A percentile compares a stretch with the other conserved stretches of the same genome.
phyloP scores from a whole-genome alignment of 2,329 filamentous ascomycete genomes.

The Samsoniella hepiali region DNA sequence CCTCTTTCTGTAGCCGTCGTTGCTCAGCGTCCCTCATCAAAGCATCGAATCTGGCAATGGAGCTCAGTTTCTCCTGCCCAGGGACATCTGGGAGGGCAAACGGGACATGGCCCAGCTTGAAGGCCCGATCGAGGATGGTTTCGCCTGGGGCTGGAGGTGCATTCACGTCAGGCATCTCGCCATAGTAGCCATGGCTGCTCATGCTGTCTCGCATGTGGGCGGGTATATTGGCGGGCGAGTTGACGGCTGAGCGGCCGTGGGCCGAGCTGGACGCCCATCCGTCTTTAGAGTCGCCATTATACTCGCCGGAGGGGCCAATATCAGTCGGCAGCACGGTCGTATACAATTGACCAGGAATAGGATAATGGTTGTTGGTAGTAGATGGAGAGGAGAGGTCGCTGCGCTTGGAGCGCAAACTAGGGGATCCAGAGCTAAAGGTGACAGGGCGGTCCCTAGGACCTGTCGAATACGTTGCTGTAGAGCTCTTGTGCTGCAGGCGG shows the following conservation, averaged over 20 bases:
- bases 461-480: constrained; percentile 46
- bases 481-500: constrained; percentile 46
- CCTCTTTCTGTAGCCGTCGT: constrained; percentile 42
- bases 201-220: constrained; percentile 53
- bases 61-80: constrained; percentile 62
- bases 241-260: constrained; percentile 55
- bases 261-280: constrained; percentile 52
- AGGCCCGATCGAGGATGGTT: constrained; percentile 65
- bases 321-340: constrained; percentile 51
- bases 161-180: constrained; percentile 40
- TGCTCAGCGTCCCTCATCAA: constrained; percentile 61
- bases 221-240: constrained; percentile 54
- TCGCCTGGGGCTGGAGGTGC: constrained; percentile 56
- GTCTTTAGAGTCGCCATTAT: constrained; percentile 55
- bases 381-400: constrained; percentile 61
- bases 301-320: constrained; percentile 54
- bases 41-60: constrained; percentile 62
- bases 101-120: constrained; percentile 61
- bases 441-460: constrained; percentile 47
- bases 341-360: constrained; percentile 46
- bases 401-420: constrained; percentile 58
- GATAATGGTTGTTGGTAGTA: constrained; percentile 43
- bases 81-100: constrained; percentile 53
- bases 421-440: constrained; percentile 55
- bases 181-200: constrained; percentile 45